These are phyloP conservation scores for Hibiscus trionum DNA, from an alignment of 345 rosid species.

Conservation along the genomic window DNA sequence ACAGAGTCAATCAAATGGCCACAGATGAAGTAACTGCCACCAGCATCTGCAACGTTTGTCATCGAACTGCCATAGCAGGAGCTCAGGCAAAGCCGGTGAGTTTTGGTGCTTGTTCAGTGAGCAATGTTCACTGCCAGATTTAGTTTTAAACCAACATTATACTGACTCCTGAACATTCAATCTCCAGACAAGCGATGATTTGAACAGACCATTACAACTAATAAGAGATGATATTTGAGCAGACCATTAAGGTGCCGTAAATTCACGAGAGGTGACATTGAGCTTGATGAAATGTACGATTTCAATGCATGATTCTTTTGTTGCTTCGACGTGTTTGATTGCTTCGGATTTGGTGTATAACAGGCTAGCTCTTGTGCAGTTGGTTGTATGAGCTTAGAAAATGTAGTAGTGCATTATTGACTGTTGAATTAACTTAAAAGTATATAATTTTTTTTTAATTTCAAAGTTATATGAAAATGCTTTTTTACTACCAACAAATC, in stretches of 20 bases:
- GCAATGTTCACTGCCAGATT: neutral
- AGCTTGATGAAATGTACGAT: neutral
- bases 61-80: conserved; percentile 4
- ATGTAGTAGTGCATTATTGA: neutral
- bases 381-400: neutral
- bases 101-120: neutral
- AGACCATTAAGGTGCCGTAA: neutral
- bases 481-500: neutral
- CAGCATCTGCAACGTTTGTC: neutral
- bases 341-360: neutral
- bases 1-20: conserved; percentile 66
- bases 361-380: neutral
- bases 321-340: neutral
- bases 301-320: neutral
- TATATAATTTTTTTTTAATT: neutral
- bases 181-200: neutral
- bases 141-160: neutral
- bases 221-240: neutral
- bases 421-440: neutral
- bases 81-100: neutral
- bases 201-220: neutral
- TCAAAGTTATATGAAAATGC: neutral
- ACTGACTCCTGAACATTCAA: neutral
- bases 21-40: conserved; percentile 41
- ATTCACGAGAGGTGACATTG: neutral